phyloP scores from a whole-genome alignment of 73 alveolate genomes.

The Tetrahymena borealis region DNA sequence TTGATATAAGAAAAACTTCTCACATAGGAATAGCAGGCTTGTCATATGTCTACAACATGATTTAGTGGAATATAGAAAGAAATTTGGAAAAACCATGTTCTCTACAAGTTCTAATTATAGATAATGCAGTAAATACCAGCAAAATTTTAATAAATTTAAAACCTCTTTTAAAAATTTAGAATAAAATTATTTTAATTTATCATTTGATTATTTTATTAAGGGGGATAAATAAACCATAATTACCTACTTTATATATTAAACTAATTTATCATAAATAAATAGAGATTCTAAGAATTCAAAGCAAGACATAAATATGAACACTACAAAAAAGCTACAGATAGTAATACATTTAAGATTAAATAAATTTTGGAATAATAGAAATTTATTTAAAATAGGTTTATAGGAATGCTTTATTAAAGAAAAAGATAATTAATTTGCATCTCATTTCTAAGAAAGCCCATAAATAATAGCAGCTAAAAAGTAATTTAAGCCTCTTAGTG shows the following conservation, averaged over 20 bases:
- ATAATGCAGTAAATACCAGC: not conserved
- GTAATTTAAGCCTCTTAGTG: not conserved
- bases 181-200: no score
- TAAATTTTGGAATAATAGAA: not conserved
- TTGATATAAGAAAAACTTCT: not conserved
- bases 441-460: not conserved
- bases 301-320: not conserved
- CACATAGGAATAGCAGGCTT: not conserved
- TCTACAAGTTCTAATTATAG: not conserved
- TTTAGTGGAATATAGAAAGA: not conserved
- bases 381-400: not conserved
- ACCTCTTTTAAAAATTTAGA: no score
- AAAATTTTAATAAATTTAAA: no score
- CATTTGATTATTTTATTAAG: no score
- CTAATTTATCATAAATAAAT: not conserved
- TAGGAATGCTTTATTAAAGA: no score
- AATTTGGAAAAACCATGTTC: not conserved
- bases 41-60: not conserved
- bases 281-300: not conserved
- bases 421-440: not conserved
- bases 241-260: no score
- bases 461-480: not conserved
- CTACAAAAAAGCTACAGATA: not conserved
- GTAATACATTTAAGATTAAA: not conserved
- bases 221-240: no score